These are phyloP conservation scores for Cytospora mali DNA, from an alignment of 2,329 filamentous ascomycete species.

Conservation along the genomic window DNA sequence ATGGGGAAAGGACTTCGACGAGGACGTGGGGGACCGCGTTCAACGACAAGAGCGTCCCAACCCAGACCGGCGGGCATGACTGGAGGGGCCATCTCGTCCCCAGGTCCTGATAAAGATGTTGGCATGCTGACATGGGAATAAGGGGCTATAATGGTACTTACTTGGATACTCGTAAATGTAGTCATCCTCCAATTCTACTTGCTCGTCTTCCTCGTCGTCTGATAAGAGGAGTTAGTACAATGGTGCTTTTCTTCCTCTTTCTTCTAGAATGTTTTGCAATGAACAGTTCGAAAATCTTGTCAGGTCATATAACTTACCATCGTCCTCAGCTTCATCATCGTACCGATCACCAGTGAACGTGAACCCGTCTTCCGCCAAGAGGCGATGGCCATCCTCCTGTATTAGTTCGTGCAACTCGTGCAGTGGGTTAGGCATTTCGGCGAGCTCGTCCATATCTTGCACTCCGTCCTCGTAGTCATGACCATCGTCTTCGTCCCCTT, in stretches of 20 bases:
- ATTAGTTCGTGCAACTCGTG: constrained; percentile 56
- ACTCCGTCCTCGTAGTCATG: constrained; percentile 56
- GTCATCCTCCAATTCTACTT: constrained; percentile 69
- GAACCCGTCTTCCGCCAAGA: constrained; percentile 33
- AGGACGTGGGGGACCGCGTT: constrained; percentile 54
- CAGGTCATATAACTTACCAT: constrained; percentile 51
- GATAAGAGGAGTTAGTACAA: constrained; percentile 37
- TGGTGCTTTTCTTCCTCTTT: not conserved
- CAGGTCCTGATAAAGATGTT: constrained; percentile 29
- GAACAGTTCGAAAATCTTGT: not conserved
- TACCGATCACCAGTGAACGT: constrained; percentile 25
- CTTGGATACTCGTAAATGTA: constrained; percentile 63
- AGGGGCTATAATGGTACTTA: constrained; percentile 42
- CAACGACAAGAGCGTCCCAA: constrained; percentile 60
- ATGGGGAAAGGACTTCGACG: constrained; percentile 65
- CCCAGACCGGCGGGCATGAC: constrained; percentile 52
- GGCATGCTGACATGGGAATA: constrained; percentile 10
- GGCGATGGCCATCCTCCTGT: constrained; percentile 51
- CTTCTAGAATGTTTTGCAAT: not conserved
- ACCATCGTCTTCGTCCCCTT: constrained; percentile 48
- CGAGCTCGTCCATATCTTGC: constrained; percentile 58
- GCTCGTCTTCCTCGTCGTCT: constrained; percentile 70
- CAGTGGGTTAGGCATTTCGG: constrained; percentile 28
- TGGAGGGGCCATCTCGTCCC: constrained; percentile 48
- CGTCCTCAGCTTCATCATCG: constrained; percentile 63